Evolutionary conservation across 345 rosid genomes (phyloP).

Genomic region (Lepidium africanum): DNA sequence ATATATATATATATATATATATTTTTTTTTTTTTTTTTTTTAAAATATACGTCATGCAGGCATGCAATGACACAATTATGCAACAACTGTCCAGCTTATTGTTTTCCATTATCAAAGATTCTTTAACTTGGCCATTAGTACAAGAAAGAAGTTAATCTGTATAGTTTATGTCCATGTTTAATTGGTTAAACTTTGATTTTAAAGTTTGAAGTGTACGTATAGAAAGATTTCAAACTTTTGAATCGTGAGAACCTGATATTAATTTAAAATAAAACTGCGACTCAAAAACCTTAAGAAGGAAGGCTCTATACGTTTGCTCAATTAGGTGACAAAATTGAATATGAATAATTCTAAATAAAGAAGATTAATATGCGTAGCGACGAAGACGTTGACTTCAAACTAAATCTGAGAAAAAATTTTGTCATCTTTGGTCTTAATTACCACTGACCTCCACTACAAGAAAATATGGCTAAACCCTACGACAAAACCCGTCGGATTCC

Average conservation of each 20-base stretch:
- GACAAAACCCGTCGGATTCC: no score
- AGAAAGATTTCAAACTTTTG: background rate
- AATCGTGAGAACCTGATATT: background rate
- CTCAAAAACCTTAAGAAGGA: background rate
- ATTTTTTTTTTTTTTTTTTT: no score
- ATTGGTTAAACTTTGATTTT: background rate
- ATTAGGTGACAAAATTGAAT: background rate
- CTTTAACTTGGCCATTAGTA: background rate
- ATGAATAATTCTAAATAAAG: background rate
- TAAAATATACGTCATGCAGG: conserved; percentile 2
- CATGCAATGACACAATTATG: conserved; percentile 7
- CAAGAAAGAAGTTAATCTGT: background rate
- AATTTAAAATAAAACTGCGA: background rate
- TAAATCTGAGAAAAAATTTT: background rate
- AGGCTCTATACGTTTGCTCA: background rate
- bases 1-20: no score
- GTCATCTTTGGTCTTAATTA: background rate
- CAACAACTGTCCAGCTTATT: conserved; percentile 7
- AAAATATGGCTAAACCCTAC: no score
- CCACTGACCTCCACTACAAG: background rate
- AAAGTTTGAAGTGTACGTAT: background rate
- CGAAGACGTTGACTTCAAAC: conserved; percentile 13
- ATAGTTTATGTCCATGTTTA: background rate
- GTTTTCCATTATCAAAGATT: background rate
- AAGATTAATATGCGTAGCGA: conserved; percentile 3